These are phyloP conservation scores for Neurospora tetrasperma DNA, from an alignment of 495 filamentous ascomycete genomes.

Conservation along the genomic window DNA sequence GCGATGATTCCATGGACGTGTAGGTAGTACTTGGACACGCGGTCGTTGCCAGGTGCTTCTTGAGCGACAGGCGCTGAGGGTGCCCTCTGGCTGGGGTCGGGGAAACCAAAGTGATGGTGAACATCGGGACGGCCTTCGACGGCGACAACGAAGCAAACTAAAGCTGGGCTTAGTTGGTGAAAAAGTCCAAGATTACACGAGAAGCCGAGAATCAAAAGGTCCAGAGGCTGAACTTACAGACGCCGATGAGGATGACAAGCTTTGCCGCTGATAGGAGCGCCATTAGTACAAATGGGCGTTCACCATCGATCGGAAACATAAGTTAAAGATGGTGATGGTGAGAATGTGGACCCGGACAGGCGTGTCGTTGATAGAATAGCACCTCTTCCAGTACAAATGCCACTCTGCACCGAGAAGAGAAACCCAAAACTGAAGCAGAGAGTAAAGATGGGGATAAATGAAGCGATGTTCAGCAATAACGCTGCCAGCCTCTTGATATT, in stretches of 20 bases:
- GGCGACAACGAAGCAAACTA: neutral
- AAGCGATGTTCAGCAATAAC: neutral
- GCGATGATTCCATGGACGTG: constrained; percentile 35
- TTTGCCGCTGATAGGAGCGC: neutral
- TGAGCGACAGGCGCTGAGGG: neutral
- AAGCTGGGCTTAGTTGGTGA: neutral
- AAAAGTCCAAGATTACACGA: neutral
- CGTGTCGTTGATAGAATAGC: neutral
- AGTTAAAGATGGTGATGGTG: neutral
- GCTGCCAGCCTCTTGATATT: neutral
- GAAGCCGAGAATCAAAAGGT: neutral
- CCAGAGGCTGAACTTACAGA: neutral
- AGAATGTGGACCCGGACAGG: neutral
- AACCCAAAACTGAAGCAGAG: neutral
- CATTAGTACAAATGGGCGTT: neutral
- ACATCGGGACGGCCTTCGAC: neutral
- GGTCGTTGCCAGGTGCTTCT: neutral
- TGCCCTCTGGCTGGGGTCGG: neutral
- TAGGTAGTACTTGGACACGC: constrained; percentile 4
- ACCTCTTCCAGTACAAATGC: neutral
- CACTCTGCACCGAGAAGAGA: neutral
- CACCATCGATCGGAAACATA: neutral
- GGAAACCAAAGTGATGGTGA: neutral
- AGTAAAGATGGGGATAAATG: neutral
- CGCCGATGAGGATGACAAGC: neutral